Percentiles rank a stretch among this genome's conserved stretches.
Conservation (phyloP, 208 protist species). For the Tritrichomonas musculus region DNA sequence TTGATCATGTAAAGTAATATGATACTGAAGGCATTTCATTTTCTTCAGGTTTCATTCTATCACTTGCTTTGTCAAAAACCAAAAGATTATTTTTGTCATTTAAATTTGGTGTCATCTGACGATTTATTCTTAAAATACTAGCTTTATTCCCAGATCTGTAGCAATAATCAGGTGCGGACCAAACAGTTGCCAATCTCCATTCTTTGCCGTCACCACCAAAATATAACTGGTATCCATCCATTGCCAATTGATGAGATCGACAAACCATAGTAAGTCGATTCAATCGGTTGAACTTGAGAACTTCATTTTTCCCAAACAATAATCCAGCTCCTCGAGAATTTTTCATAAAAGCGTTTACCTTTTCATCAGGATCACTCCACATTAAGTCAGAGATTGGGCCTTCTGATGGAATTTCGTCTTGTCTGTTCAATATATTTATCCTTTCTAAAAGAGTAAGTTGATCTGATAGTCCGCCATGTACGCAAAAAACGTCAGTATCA, state of each 20-base stretch:
- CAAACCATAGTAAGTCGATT: constrained; percentile 69
- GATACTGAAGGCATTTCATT: too few relatives aligned
- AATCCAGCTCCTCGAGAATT: constrained; percentile 72
- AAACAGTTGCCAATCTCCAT: constrained; percentile 69
- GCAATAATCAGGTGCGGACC: constrained; percentile 70
- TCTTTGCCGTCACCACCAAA: constrained; percentile 51
- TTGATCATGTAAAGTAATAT: too few relatives aligned
- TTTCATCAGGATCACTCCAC: constrained; percentile 48
- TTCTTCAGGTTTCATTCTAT: too few relatives aligned
- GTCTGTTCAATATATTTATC: constrained; percentile 69
- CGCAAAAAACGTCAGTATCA: constrained; percentile 14
- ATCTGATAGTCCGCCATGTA: not conserved
- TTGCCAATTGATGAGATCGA: constrained; percentile 73
- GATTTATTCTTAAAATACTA: not conserved
- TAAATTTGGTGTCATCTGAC: too few relatives aligned
- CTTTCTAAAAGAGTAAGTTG: constrained; percentile 62
- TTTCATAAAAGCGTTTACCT: constrained; percentile 64
- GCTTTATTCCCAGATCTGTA: constrained; percentile 10
- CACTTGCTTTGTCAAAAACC: too few relatives aligned
- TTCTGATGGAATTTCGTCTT: constrained; percentile 37
- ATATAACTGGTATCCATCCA: constrained; percentile 76
- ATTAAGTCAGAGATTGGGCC: not conserved
- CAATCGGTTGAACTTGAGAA: constrained; percentile 59
- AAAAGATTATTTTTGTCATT: too few relatives aligned
- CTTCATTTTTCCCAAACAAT: constrained; percentile 65